Percentiles rank a stretch among this genome's conserved stretches.
Evolutionary conservation across 129 eudicot genomes (phyloP).

Genomic region (Artemisia argyi): DNA sequence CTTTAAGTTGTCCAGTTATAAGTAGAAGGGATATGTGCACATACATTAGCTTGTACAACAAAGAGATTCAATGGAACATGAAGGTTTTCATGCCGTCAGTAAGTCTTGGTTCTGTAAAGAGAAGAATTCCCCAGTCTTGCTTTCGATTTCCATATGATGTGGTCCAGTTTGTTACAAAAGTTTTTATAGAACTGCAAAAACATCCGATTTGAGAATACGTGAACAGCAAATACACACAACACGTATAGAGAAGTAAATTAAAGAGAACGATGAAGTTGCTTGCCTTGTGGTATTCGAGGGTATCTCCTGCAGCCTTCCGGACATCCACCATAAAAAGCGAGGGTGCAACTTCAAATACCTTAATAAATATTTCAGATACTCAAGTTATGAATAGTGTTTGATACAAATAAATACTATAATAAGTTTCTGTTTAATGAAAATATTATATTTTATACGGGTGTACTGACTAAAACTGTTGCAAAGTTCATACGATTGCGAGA

Average conservation of each 20-base stretch:
- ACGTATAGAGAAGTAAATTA: too few relatives aligned
- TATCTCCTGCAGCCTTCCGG: slow-evolving; percentile 97
- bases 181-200: slow-evolving; percentile 79
- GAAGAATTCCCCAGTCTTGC: slow-evolving; percentile 40
- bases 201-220: neutral
- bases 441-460: too few relatives aligned
- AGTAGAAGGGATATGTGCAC: too few relatives aligned
- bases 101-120: slow-evolving; percentile 54
- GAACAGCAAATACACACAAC: neutral
- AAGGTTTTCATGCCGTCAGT: slow-evolving; percentile 32
- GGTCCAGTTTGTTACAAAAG: slow-evolving; percentile 60
- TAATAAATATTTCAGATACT: neutral
- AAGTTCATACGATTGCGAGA: too few relatives aligned
- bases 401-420: too few relatives aligned
- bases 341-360: slow-evolving; percentile 91
- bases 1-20: too few relatives aligned
- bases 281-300: slow-evolving; percentile 96
- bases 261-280: neutral
- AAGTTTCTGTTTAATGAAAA: too few relatives aligned
- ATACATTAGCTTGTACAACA: neutral
- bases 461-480: too few relatives aligned
- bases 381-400: neutral
- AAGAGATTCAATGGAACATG: neutral
- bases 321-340: slow-evolving; percentile 95
- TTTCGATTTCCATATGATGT: slow-evolving; percentile 77